Evolutionary conservation across 2,329 filamentous ascomycete species (phyloP).

Genomic region (Sporothrix phasma): DNA sequence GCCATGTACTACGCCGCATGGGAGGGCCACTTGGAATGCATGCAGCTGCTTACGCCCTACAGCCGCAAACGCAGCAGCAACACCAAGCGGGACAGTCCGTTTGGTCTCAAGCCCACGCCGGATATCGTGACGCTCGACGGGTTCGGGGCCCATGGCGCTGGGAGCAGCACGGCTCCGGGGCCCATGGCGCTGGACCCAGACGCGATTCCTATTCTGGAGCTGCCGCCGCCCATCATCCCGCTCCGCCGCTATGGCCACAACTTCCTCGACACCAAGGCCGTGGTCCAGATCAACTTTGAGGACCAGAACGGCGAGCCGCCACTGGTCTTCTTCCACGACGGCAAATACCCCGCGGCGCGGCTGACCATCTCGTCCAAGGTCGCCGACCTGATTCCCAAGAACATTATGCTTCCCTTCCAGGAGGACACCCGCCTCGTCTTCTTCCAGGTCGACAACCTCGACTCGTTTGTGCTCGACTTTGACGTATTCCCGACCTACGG

Average conservation of each 20-base stretch:
- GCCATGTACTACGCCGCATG: constrained; percentile 98
- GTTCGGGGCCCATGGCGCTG: constrained; percentile 31
- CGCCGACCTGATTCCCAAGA: constrained; percentile 91
- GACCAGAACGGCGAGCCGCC: constrained; percentile 64
- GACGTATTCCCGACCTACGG: constrained; percentile 97
- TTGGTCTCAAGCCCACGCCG: constrained; percentile 29
- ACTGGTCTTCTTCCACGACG: constrained; percentile 91
- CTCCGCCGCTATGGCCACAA: constrained; percentile 93
- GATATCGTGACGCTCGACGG: neutral
- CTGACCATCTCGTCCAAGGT: constrained; percentile 94
- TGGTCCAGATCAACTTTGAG: constrained; percentile 86
- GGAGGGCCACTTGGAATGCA: constrained; percentile 93
- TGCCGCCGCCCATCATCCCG: constrained; percentile 93
- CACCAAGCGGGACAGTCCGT: constrained; percentile 31
- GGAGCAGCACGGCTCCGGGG: constrained; percentile 41
- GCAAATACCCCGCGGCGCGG: constrained; percentile 88
- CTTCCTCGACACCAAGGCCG: constrained; percentile 95
- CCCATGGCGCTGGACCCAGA: constrained; percentile 68
- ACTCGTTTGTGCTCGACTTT: constrained; percentile 90
- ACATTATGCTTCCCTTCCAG: constrained; percentile 88
- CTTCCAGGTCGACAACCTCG: constrained; percentile 90
- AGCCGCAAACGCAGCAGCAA: constrained; percentile 31
- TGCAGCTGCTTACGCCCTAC: constrained; percentile 68
- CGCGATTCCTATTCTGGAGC: constrained; percentile 80
- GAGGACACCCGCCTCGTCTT: constrained; percentile 90